Evolutionary conservation across 139 green algal species (phyloP), one percentile per base, ranked within the genome.

Genomic region (Monoraphidium neglectum): DNA sequence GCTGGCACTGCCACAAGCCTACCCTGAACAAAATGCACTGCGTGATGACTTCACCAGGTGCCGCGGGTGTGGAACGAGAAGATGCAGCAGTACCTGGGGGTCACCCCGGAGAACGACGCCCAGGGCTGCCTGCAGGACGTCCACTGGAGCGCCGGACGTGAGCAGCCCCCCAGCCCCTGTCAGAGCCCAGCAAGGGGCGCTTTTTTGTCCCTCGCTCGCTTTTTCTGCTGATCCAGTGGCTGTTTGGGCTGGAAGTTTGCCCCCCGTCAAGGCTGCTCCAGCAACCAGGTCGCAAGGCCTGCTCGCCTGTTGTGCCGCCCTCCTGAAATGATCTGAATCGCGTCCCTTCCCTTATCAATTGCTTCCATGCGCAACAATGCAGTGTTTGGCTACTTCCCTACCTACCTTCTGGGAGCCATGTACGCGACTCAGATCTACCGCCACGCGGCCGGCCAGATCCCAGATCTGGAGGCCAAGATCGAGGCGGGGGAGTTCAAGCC

Each of bases 341-440:
- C 81, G 69, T 21, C 77, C 81, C 10, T 90, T 91, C 21, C 24
- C n/a, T n/a, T n/a, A n/a, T n/a, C n/a, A n/a, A n/a, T n/a, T n/a
- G n/a, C n/a, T n/a, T n/a, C n/a, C n/a, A n/a, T n/a, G n/a, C n/a
- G n/a, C n/a, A n/a, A n/a, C n/a, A n/a, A n/a, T n/a, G n/a, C n/a
- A n/a, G n/a, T 78, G 4, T 89, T 94, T 77, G 90, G 92, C 3
- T 97, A 98, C 85, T 97, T 98, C 83, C 91, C 91, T 37, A 95
- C 91, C 35, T 97, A 98, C 82, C 81, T 69, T 1, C 78, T 98
- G 26, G 94, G 94, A 1, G 91, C 92, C 40, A 94, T 96, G 88
- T 92, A 90, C 49, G 82, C 89, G 2, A 82, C 69, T 26, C 93
- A 97, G 78, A 89, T 96, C 37, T 94, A 88, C 72, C 40, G 84